These are phyloP conservation scores for Avena sativa DNA, from an alignment of 176 grass and related monocot genomes.

Conservation along the genomic window DNA sequence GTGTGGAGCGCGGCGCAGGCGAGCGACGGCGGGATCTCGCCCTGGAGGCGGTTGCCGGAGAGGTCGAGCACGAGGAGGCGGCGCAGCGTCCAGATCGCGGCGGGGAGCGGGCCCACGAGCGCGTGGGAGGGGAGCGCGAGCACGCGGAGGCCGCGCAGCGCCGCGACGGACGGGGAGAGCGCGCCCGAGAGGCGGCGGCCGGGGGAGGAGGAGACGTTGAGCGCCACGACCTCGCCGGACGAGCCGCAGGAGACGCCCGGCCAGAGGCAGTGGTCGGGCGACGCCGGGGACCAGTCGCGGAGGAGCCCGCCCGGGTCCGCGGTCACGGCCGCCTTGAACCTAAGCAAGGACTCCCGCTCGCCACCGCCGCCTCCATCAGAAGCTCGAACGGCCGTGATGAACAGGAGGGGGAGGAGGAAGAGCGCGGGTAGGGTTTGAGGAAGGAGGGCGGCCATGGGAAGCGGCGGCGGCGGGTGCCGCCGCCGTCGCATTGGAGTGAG, in stretches of 20 bases:
- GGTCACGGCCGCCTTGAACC: slow-evolving; percentile 65
- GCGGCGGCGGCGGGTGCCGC: slow-evolving; percentile 57
- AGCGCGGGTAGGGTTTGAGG: slow-evolving; percentile 16
- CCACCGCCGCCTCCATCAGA: slow-evolving; percentile 34
- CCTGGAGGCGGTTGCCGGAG: slow-evolving; percentile 66
- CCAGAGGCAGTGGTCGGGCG: slow-evolving; percentile 70
- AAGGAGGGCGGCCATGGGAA: slow-evolving; percentile 15
- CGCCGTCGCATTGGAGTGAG: slow-evolving; percentile 55
- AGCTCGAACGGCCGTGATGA: slow-evolving; percentile 18
- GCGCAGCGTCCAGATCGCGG: slow-evolving; percentile 61
- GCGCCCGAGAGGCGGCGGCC: slow-evolving; percentile 54
- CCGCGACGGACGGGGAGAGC: slow-evolving; percentile 65
- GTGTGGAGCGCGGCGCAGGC: slow-evolving; percentile 60
- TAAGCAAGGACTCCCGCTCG: slow-evolving; percentile 57
- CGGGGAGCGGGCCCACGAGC: slow-evolving; percentile 56
- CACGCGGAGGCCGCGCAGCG: slow-evolving; percentile 57
- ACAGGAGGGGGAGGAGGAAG: slow-evolving; percentile 21
- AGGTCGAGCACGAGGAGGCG: slow-evolving; percentile 64
- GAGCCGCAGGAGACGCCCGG: slow-evolving; percentile 66
- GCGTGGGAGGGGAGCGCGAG: slow-evolving; percentile 62
- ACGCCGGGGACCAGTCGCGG: slow-evolving; percentile 48
- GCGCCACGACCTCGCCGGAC: slow-evolving; percentile 54
- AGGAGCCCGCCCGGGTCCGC: slow-evolving; percentile 63
- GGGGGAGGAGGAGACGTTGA: slow-evolving; percentile 64
- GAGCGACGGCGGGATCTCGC: slow-evolving; percentile 71